Conservation (phyloP, 2,329 filamentous ascomycete species). For the Penicillium sp. region DNA sequence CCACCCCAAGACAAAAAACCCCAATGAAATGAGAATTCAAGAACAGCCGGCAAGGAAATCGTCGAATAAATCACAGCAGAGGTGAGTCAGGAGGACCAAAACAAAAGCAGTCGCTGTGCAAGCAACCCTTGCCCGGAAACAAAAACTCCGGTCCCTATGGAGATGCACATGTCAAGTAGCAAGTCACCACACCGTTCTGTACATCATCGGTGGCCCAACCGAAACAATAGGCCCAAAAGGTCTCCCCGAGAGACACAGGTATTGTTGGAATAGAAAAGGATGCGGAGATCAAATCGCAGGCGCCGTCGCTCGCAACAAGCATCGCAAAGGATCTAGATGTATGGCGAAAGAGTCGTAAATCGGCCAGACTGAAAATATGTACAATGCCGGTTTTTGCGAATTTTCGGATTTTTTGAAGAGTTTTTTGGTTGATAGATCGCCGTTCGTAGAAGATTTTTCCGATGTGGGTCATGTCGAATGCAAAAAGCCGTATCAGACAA, state of each 20-base stretch:
- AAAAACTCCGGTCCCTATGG: constrained; percentile 37
- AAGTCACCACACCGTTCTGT: constrained; percentile 40
- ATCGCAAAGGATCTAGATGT: constrained; percentile 35
- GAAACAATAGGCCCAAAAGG: constrained; percentile 26
- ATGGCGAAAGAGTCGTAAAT: constrained; percentile 37
- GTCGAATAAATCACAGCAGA: constrained; percentile 26
- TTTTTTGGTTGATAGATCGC: constrained; percentile 20
- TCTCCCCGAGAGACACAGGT: constrained; percentile 39
- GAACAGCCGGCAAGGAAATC: constrained; percentile 28
- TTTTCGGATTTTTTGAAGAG: constrained; percentile 24
- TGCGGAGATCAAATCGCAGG: constrained; percentile 40
- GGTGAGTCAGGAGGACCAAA: constrained; percentile 27
- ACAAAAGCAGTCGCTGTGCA: constrained; percentile 24
- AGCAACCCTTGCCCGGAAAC: constrained; percentile 24
- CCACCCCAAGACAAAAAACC: constrained; percentile 32
- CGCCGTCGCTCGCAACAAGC: constrained; percentile 44
- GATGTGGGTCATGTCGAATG: constrained; percentile 31
- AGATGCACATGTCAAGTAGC: constrained; percentile 37
- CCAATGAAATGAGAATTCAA: constrained; percentile 26
- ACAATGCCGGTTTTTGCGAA: constrained; percentile 33
- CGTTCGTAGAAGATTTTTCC: constrained; percentile 30
- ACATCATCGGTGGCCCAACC: constrained; percentile 37
- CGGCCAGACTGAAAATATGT: constrained; percentile 31
- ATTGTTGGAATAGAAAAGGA: constrained; percentile 32
- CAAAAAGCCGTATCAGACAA: constrained; percentile 31